Evolutionary conservation across 257 asterid genomes (phyloP).

Genomic region (Plantago ovata): DNA sequence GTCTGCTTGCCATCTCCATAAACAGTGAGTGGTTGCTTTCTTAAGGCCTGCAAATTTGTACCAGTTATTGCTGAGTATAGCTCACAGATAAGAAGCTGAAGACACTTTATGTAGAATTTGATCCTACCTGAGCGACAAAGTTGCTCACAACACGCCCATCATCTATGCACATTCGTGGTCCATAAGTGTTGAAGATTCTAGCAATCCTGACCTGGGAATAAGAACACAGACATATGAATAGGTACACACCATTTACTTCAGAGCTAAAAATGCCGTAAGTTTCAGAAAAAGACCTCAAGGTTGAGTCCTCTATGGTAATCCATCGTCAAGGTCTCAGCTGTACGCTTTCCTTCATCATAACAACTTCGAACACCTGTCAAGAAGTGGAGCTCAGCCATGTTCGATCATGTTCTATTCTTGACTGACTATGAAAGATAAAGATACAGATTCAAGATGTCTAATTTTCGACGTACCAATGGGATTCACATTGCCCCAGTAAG

Average conservation of each 20-base stretch:
- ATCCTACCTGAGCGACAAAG: slow-evolving; percentile 79
- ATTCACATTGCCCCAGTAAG: slow-evolving; percentile 92
- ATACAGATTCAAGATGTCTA: neutral
- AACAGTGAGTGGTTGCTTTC: slow-evolving; percentile 77
- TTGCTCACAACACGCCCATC: slow-evolving; percentile 96
- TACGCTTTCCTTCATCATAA: slow-evolving; percentile 88
- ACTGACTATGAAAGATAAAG: neutral
- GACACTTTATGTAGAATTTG: neutral
- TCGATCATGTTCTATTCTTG: neutral
- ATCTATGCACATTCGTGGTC: slow-evolving; percentile 92
- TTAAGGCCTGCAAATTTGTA: slow-evolving; percentile 53
- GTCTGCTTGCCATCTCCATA: slow-evolving; percentile 98
- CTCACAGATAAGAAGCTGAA: neutral
- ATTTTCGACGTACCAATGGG: slow-evolving; percentile 69
- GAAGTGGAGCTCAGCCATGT: neutral
- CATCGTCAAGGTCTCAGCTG: slow-evolving; percentile 89
- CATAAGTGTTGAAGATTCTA: slow-evolving; percentile 88
- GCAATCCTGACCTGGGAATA: slow-evolving; percentile 72
- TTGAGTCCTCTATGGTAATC: slow-evolving; percentile 88
- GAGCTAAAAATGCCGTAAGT: neutral
- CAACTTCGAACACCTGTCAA: slow-evolving; percentile 85
- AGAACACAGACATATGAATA: neutral
- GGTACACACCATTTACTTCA: neutral
- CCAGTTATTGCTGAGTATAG: slow-evolving; percentile 3
- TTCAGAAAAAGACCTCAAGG: slow-evolving; percentile 49